These are phyloP conservation scores for Mollisiaceae sp. DNA, from an alignment of 2,329 filamentous ascomycete genomes.

Conservation along the genomic window DNA sequence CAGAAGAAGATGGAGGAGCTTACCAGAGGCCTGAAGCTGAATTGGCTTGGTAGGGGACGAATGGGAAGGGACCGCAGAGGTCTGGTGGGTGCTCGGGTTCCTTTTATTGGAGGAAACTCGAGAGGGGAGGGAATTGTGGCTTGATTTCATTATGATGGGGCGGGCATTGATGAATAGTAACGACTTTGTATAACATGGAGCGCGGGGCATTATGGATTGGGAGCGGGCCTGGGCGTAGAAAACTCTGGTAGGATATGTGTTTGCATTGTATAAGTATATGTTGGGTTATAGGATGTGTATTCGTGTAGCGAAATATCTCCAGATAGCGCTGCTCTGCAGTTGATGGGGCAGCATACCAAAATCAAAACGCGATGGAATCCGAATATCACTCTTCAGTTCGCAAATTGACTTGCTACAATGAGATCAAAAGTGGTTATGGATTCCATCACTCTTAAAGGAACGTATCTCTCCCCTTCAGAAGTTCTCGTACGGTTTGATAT, in stretches of 20 bases:
- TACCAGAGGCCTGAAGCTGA: conserved; percentile 88
- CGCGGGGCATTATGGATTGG: neutral
- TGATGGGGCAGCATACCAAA: neutral
- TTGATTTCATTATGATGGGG: conserved; percentile 1
- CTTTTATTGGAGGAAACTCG: conserved; percentile 17
- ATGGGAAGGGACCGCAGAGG: conserved; percentile 89
- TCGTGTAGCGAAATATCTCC: neutral
- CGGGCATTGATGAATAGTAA: neutral
- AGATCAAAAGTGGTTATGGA: neutral
- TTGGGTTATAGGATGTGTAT: neutral
- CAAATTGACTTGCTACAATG: neutral
- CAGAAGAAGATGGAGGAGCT: conserved; percentile 83
- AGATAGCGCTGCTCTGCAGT: neutral
- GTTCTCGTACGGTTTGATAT: too few species aligned
- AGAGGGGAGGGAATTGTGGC: conserved; percentile 11
- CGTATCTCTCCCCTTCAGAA: too few species aligned
- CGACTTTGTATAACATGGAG: neutral
- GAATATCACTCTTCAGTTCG: too few species aligned
- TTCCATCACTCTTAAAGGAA: too few species aligned
- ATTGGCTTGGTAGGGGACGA: conserved; percentile 90
- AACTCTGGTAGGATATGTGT: neutral
- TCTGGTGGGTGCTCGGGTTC: conserved; percentile 63
- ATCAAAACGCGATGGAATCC: neutral
- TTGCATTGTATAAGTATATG: conserved; percentile 3
- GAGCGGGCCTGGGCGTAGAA: neutral